These are phyloP conservation scores for Hyphopichia homilentoma DNA, from an alignment of 805 yeast genomes.

Conservation along the genomic window DNA sequence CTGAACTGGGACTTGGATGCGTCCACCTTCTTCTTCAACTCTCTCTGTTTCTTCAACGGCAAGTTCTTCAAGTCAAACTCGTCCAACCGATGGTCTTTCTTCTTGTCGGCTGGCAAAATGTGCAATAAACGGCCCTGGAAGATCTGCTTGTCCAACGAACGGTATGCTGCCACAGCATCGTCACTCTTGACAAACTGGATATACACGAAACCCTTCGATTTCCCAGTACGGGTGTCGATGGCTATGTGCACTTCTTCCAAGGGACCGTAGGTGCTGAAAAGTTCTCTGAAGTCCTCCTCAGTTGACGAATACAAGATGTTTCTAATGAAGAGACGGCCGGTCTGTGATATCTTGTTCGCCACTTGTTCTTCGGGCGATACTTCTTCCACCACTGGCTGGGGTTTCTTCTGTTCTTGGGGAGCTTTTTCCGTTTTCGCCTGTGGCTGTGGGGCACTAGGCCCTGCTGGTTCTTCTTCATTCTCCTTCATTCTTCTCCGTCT, in stretches of 20 bases:
- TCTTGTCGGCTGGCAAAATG: constrained; percentile 78
- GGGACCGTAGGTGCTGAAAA: constrained; percentile 67
- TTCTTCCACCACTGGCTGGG: constrained; percentile 1
- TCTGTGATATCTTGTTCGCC: constrained; percentile 50
- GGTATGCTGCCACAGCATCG: constrained; percentile 75
- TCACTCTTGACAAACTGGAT: constrained; percentile 63
- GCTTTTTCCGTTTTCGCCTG: constrained; percentile 4
- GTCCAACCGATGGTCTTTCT: constrained; percentile 78
- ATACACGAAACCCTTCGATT: constrained; percentile 91
- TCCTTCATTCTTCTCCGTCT: constrained; percentile 66
- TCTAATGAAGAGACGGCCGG: constrained; percentile 85
- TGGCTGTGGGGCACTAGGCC: constrained; percentile 4
- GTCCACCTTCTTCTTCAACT: constrained; percentile 74
- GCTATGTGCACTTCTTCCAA: constrained; percentile 91
- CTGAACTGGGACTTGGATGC: constrained; percentile 86
- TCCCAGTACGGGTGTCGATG: constrained; percentile 82
- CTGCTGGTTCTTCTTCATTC: too few species aligned
- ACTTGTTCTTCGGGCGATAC: constrained; percentile 43
- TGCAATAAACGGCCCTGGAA: constrained; percentile 94
- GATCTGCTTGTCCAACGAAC: constrained; percentile 75
- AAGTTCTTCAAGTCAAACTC: constrained; percentile 88
- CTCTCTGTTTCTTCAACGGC: constrained; percentile 89
- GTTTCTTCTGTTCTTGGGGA: constrained; percentile 3
- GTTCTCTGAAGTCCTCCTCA: constrained; percentile 68
- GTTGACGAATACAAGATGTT: constrained; percentile 77